A percentile compares a stretch with the other conserved stretches of the same genome.
Conservation (phyloP, 371 early-diverging fungal genomes). For the Globomyces sp. region DNA sequence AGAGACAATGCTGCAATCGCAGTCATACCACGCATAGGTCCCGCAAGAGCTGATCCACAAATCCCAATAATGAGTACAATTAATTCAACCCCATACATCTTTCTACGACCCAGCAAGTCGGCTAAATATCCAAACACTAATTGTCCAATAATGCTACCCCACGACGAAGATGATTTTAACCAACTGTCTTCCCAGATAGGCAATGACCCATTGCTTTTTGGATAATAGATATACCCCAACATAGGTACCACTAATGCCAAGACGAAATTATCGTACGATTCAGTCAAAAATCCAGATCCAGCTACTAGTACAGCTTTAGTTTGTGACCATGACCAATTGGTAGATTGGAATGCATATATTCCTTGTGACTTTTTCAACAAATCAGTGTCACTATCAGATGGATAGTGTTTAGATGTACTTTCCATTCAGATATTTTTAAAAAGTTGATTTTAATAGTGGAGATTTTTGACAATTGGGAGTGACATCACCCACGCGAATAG, state of each 20-base stretch:
- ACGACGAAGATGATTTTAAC: constrained; percentile 77
- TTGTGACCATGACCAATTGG: constrained; percentile 7
- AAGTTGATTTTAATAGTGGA: no score
- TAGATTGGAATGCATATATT: no score
- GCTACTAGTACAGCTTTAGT: constrained; percentile 73
- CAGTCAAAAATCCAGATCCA: constrained; percentile 86
- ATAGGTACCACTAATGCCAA: constrained; percentile 78
- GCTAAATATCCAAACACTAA: constrained; percentile 80
- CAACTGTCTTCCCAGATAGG: constrained; percentile 7
- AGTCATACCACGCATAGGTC: constrained; percentile 33
- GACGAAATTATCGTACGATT: constrained; percentile 85
- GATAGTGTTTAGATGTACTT: no score
- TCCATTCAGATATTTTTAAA: no score
- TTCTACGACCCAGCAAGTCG: constrained; percentile 81
- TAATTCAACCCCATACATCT: constrained; percentile 84
- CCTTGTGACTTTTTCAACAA: no score
- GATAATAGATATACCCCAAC: constrained; percentile 56
- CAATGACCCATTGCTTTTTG: constrained; percentile 32
- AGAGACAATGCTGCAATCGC: constrained; percentile 51
- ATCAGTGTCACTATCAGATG: no score
- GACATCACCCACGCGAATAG: no score
- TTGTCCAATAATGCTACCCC: constrained; percentile 84
- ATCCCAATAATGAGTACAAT: constrained; percentile 56
- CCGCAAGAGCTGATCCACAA: constrained; percentile 69
- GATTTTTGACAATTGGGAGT: no score